Percentiles rank a stretch among this genome's conserved stretches.
Conservation (phyloP, 1,284 basidiomycete species). For the Irpex rosettiformis region DNA sequence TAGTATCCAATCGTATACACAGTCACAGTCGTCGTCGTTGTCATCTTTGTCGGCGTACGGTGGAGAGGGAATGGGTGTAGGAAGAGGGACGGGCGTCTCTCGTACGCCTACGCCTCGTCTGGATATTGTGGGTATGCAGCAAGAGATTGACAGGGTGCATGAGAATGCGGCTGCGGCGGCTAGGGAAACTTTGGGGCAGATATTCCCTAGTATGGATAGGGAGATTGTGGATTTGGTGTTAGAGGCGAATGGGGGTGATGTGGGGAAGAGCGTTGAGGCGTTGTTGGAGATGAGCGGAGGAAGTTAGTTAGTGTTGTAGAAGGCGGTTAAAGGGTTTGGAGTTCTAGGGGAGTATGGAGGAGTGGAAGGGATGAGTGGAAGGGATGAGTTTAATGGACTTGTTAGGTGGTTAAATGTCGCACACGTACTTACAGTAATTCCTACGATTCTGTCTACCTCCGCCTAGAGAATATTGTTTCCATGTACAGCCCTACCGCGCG, state of each 20-base stretch:
- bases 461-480: too few relatives aligned
- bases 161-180: constrained; percentile 64
- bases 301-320: constrained; percentile 3
- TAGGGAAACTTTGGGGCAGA: constrained; percentile 74
- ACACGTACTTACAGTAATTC: too few relatives aligned
- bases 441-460: too few relatives aligned
- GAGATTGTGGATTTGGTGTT: constrained; percentile 87
- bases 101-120: constrained; percentile 68
- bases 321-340: not conserved
- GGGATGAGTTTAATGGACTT: too few relatives aligned
- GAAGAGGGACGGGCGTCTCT: constrained; percentile 40
- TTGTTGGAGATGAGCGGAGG: constrained; percentile 74
- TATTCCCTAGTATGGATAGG: constrained; percentile 78
- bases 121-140: constrained; percentile 67
- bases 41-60: constrained; percentile 35
- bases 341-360: too few relatives aligned
- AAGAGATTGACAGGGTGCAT: constrained; percentile 77
- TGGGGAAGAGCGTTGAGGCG: constrained; percentile 86
- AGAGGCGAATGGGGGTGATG: constrained; percentile 83
- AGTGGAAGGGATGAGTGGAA: too few relatives aligned
- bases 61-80: constrained; percentile 24
- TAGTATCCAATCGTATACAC: not conserved
- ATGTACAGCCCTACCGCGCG: too few relatives aligned
- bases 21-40: not conserved
- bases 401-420: too few relatives aligned